Evolutionary conservation across 2,329 filamentous ascomycete genomes (phyloP).

Genomic region (Didymosphaeria variabile): DNA sequence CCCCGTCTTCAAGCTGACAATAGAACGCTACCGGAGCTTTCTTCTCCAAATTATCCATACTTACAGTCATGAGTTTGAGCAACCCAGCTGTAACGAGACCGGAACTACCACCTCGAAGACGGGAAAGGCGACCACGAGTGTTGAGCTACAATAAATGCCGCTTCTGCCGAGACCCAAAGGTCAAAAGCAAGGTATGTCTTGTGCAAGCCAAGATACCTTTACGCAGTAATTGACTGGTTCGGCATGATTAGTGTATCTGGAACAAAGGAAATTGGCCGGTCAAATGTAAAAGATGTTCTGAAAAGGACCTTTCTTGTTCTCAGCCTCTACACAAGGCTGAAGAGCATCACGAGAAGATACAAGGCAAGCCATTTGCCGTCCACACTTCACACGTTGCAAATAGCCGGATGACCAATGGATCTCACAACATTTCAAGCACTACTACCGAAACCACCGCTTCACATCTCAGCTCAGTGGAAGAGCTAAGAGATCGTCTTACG

Average conservation of each 20-base stretch:
- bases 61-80: background rate
- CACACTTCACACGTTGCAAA: background rate
- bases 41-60: background rate
- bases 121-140: background rate
- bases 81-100: background rate
- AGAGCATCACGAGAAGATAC: background rate
- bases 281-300: constrained; percentile 3
- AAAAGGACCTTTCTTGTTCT: constrained; percentile 6
- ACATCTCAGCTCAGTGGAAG: background rate
- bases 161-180: constrained; percentile 9
- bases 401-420: too few species aligned
- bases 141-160: constrained; percentile 11
- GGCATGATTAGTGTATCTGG: background rate
- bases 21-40: background rate
- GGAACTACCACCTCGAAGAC: background rate
- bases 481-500: background rate
- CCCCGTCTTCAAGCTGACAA: background rate
- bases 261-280: constrained; percentile 5
- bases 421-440: too few species aligned
- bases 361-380: background rate
- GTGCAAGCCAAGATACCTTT: background rate
- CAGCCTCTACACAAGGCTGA: constrained; percentile 6
- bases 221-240: background rate
- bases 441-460: too few species aligned
- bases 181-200: constrained; percentile 4